A percentile compares a stretch with the other conserved stretches of the same genome.
These are phyloP conservation scores for Phaffomyces opuntiae DNA, from an alignment of 805 yeast species.

Conservation along the genomic window DNA sequence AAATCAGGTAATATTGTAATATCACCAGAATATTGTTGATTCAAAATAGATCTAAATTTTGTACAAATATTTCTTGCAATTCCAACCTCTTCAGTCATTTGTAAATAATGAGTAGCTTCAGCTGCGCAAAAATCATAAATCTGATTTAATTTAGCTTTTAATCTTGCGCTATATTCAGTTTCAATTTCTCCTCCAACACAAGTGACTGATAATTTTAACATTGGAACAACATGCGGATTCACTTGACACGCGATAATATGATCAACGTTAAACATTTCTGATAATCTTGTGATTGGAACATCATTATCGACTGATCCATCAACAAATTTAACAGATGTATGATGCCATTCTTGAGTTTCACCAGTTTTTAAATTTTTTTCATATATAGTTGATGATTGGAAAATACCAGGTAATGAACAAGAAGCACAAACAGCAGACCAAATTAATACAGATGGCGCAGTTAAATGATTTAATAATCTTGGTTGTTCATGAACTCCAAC, in stretches of 20 bases:
- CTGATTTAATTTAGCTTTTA: slow-evolving; percentile 45
- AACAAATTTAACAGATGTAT: slow-evolving; percentile 68
- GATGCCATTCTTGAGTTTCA: slow-evolving; percentile 74
- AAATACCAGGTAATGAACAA: slow-evolving; percentile 89
- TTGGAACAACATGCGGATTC: slow-evolving; percentile 91
- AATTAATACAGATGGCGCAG: slow-evolving; percentile 73
- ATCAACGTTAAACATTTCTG: slow-evolving; percentile 96
- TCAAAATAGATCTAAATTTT: slow-evolving; percentile 64
- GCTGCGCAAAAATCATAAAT: slow-evolving; percentile 53
- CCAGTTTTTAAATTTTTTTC: slow-evolving; percentile 77
- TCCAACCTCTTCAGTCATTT: slow-evolving; percentile 69
- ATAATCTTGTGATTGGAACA: slow-evolving; percentile 79
- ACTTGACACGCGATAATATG: slow-evolving; percentile 97
- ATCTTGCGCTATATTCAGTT: slow-evolving; percentile 47
- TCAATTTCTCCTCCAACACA: slow-evolving; percentile 67
- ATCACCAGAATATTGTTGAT: slow-evolving; percentile 90
- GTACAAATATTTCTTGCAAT: slow-evolving; percentile 65
- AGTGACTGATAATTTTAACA: slow-evolving; percentile 59
- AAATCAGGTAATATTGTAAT: slow-evolving; percentile 85
- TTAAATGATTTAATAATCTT: slow-evolving; percentile 66
- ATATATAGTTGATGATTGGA: slow-evolving; percentile 76
- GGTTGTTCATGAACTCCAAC: slow-evolving; percentile 91
- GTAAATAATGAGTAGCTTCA: slow-evolving; percentile 75
- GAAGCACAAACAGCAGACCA: slow-evolving; percentile 93
- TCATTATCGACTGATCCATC: slow-evolving; percentile 97